Evolutionary conservation across 768 basidiomycete genomes (phyloP).

Genomic region (Candolleomyces eurysporus): DNA sequence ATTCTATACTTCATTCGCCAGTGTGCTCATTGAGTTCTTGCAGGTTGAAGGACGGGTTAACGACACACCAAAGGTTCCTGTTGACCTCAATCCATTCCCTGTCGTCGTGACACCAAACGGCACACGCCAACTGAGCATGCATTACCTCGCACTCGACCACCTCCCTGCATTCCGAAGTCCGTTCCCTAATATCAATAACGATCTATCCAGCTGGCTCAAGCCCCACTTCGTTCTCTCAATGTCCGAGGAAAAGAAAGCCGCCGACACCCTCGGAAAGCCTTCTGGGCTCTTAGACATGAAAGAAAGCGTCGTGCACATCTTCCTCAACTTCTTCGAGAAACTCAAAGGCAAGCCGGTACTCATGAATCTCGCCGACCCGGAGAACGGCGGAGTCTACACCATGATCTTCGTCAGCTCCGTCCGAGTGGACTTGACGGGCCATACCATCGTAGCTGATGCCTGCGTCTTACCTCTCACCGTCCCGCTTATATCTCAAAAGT

Average conservation of each 20-base stretch:
- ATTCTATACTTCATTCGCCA: slow-evolving; percentile 16
- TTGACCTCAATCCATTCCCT: slow-evolving; percentile 27
- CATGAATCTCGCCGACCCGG: slow-evolving; percentile 22
- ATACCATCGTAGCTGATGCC: slow-evolving; percentile 49
- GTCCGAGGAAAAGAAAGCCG: not conserved
- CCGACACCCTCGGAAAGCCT: not conserved
- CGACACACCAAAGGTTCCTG: slow-evolving; percentile 10
- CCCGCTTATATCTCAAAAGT: slow-evolving; percentile 11
- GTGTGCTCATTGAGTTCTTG: slow-evolving; percentile 14
- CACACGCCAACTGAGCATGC: slow-evolving; percentile 27
- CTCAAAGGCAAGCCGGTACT: slow-evolving; percentile 5
- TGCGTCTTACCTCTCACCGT: slow-evolving; percentile 39
- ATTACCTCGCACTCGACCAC: slow-evolving; percentile 28
- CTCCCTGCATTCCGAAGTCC: not conserved
- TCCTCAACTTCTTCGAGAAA: not conserved
- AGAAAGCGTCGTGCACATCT: not conserved
- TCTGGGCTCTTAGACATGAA: not conserved
- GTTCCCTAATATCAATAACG: not conserved
- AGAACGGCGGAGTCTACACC: slow-evolving; percentile 22
- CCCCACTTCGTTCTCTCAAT: not conserved
- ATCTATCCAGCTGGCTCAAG: not conserved
- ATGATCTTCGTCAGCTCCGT: slow-evolving; percentile 47
- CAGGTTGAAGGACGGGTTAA: slow-evolving; percentile 24
- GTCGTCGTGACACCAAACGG: slow-evolving; percentile 10
- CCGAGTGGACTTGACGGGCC: slow-evolving; percentile 44